Evolutionary conservation across 2,329 filamentous ascomycete genomes (phyloP).

Genomic region (Stachybotrys chartarum): DNA sequence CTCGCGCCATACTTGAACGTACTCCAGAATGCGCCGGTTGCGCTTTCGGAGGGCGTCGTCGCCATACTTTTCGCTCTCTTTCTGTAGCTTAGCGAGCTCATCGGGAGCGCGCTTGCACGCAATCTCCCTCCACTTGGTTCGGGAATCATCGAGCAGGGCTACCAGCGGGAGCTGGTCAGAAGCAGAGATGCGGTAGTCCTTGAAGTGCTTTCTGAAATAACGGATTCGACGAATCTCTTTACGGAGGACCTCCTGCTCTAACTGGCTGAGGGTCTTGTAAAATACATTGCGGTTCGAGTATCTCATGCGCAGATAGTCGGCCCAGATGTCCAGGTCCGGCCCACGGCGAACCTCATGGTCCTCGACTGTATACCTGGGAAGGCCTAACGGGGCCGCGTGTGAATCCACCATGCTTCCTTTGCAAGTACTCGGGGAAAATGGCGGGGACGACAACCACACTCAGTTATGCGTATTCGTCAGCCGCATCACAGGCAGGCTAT

Average conservation of each 20-base stretch:
- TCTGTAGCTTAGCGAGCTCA: conserved; percentile 6
- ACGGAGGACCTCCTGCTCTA: conserved; percentile 8
- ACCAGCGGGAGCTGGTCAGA: conserved; percentile 7
- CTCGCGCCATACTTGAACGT: conserved; percentile 7
- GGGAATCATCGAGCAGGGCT: conserved; percentile 9
- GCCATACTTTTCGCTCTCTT: conserved; percentile 4
- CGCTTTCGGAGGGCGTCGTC: conserved; percentile 1
- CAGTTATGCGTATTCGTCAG: background rate
- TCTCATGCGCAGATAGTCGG: conserved; percentile 6
- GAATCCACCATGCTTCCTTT: background rate
- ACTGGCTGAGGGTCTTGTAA: conserved; percentile 4
- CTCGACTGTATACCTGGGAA: conserved; percentile 6
- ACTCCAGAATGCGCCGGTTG: conserved; percentile 4
- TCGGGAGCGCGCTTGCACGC: conserved; percentile 4
- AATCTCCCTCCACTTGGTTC: conserved; percentile 10
- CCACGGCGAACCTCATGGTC: conserved; percentile 3
- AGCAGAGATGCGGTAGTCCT: conserved; percentile 8
- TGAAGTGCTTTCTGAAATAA: conserved; percentile 11
- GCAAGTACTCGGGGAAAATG: background rate
- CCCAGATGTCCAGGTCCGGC: conserved; percentile 6
- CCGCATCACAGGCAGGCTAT: background rate
- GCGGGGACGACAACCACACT: background rate
- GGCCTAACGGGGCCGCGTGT: background rate
- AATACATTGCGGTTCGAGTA: conserved; percentile 3
- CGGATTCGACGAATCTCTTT: conserved; percentile 10